Conservation (phyloP, 2,329 filamentous ascomycete species). For the Fusarium tjaetaba region DNA sequence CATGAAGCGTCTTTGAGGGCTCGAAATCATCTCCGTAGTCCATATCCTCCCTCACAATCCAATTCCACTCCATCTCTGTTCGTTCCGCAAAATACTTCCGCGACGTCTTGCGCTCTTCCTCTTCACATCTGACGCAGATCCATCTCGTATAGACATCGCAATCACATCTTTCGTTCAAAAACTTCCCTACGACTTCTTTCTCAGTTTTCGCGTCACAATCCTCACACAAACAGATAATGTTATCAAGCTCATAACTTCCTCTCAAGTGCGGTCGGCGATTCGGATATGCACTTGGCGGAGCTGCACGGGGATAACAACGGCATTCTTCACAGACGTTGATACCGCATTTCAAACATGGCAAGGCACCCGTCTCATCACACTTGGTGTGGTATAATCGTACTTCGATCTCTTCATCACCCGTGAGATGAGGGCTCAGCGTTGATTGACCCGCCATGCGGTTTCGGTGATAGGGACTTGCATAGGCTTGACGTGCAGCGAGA, state of each 20-base stretch:
- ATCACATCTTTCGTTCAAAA: constrained; percentile 15
- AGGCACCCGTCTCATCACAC: constrained; percentile 18
- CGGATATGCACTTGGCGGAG: not conserved
- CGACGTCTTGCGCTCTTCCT: not conserved
- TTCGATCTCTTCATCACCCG: constrained; percentile 19
- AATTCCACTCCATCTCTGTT: constrained; percentile 5
- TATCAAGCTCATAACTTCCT: not conserved
- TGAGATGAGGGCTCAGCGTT: not conserved
- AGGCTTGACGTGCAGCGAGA: constrained; percentile 11
- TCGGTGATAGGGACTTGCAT: not conserved
- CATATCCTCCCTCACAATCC: not conserved
- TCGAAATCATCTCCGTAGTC: constrained; percentile 14
- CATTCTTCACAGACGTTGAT: constrained; percentile 38
- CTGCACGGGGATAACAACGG: constrained; percentile 18
- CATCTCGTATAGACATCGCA: constrained; percentile 27
- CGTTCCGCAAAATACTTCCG: not conserved
- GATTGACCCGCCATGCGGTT: not conserved
- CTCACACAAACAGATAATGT: constrained; percentile 25
- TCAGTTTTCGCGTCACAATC: constrained; percentile 10
- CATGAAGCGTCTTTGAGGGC: not conserved
- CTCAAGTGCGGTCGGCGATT: constrained; percentile 23
- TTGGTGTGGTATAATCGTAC: constrained; percentile 15
- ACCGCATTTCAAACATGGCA: constrained; percentile 26
- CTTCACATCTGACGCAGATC: constrained; percentile 11
- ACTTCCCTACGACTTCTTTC: not conserved